Percentiles rank a stretch among this genome's conserved stretches.
Evolutionary conservation across 805 yeast genomes (phyloP).

Genomic region (Metschnikowia cubensis): DNA sequence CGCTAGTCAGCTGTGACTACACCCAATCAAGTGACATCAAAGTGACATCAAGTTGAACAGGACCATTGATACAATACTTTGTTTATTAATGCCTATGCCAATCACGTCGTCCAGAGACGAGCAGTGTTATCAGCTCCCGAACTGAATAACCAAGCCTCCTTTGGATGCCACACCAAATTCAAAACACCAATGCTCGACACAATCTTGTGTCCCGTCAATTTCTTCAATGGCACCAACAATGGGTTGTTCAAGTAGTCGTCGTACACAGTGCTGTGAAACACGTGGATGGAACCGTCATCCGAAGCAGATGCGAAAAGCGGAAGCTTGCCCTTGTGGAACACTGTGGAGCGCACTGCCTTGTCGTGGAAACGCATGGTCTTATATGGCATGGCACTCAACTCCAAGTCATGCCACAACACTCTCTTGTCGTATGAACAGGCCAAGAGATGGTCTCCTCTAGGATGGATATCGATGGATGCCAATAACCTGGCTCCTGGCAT

Average conservation of each 20-base stretch:
- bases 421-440: slow-evolving; percentile 94
- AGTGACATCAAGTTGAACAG: neutral
- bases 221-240: slow-evolving; percentile 90
- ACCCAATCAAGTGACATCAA: neutral
- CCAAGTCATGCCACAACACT: slow-evolving; percentile 96
- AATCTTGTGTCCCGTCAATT: slow-evolving; percentile 84
- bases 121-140: slow-evolving; percentile 98
- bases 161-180: slow-evolving; percentile 91
- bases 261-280: slow-evolving; percentile 94
- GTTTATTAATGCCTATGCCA: slow-evolving; percentile 7
- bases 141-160: slow-evolving; percentile 96
- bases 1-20: slow-evolving; percentile 14
- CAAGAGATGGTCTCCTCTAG: slow-evolving; percentile 89
- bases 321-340: slow-evolving; percentile 77
- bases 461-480: slow-evolving; percentile 87
- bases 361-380: slow-evolving; percentile 94
- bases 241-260: slow-evolving; percentile 96
- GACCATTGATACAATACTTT: neutral
- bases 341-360: slow-evolving; percentile 84
- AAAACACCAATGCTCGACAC: slow-evolving; percentile 80
- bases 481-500: slow-evolving; percentile 97
- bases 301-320: slow-evolving; percentile 94
- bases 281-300: slow-evolving; percentile 90
- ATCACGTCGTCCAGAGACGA: slow-evolving; percentile 87
- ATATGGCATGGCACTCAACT: slow-evolving; percentile 83